Evolutionary conservation across 495 filamentous ascomycete genomes (phyloP).

Genomic region (Xylaria cubensis): DNA sequence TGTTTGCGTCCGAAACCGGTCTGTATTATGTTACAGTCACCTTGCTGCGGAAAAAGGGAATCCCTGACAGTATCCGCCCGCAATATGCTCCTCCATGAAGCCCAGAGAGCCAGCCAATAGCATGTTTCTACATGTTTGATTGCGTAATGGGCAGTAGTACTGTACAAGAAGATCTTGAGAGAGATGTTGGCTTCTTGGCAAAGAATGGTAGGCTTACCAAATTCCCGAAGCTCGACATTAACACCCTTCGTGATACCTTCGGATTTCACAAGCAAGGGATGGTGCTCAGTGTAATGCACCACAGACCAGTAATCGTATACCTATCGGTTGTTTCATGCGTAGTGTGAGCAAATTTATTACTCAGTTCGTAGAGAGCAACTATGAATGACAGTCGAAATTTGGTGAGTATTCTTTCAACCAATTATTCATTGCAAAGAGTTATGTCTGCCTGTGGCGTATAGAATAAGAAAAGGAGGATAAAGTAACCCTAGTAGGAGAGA

Average conservation of each 20-base stretch:
- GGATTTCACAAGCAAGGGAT: not conserved
- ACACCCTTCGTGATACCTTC: not conserved
- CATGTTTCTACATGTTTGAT: constrained; percentile 3
- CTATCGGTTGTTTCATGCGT: not conserved
- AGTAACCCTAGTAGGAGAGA: not conserved
- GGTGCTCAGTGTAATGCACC: not conserved
- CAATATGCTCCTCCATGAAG: constrained; percentile 24
- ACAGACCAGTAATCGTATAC: not conserved
- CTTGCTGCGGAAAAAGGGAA: constrained; percentile 5
- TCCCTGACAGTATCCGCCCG: constrained; percentile 24
- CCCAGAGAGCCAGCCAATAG: constrained; percentile 12
- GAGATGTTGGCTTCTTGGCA: constrained; percentile 23
- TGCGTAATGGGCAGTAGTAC: constrained; percentile 19
- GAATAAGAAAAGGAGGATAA: not conserved
- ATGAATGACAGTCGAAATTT: not conserved
- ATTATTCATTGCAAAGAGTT: not conserved
- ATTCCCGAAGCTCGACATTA: not conserved
- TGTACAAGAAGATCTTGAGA: constrained; percentile 1
- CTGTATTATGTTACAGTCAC: constrained; percentile 20
- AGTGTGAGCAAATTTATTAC: not conserved
- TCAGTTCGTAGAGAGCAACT: not conserved
- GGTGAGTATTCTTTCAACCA: not conserved
- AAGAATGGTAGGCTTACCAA: not conserved
- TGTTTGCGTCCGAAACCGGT: constrained; percentile 25
- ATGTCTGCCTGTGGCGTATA: not conserved